Evolutionary conservation across 495 filamentous ascomycete genomes (phyloP).

Genomic region (Cudoniella acicularis): DNA sequence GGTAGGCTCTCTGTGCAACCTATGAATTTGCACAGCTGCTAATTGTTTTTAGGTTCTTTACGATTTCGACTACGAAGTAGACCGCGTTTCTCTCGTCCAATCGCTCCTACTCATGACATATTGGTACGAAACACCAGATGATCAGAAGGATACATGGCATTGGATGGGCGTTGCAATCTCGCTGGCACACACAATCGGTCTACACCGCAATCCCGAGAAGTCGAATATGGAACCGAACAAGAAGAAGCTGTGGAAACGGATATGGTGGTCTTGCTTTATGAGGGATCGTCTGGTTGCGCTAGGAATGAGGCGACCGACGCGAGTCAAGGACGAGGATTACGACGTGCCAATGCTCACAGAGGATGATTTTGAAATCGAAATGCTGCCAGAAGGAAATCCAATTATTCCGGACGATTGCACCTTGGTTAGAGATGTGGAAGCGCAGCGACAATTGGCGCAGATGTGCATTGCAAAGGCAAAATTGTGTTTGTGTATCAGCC

Average conservation of each 20-base stretch:
- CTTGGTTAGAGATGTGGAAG: conserved; percentile 57
- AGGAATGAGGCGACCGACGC: conserved; percentile 83
- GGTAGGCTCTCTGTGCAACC: conserved; percentile 36
- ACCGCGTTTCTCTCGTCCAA: conserved; percentile 77
- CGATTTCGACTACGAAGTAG: conserved; percentile 79
- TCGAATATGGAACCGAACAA: conserved; percentile 66
- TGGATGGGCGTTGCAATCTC: conserved; percentile 89
- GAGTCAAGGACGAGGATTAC: conserved; percentile 86
- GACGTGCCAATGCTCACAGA: conserved; percentile 83
- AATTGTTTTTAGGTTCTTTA: conserved; percentile 57
- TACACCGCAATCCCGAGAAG: conserved; percentile 75
- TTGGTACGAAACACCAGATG: conserved; percentile 87
- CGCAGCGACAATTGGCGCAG: conserved; percentile 69
- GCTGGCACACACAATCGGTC: conserved; percentile 76
- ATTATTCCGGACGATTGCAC: conserved; percentile 63
- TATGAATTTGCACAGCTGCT: conserved; percentile 37
- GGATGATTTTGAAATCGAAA: conserved; percentile 76
- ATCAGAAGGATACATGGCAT: conserved; percentile 88
- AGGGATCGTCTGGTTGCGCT: conserved; percentile 83
- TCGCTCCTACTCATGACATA: conserved; percentile 82
- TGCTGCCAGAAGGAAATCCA: conserved; percentile 58
- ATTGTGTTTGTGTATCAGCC: conserved; percentile 79
- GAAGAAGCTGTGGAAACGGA: conserved; percentile 79
- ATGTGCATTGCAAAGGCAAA: conserved; percentile 92
- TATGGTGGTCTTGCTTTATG: conserved; percentile 95